phyloP scores from a whole-genome alignment of 1,139 yeast genomes.

The Diutina ranongensis region DNA sequence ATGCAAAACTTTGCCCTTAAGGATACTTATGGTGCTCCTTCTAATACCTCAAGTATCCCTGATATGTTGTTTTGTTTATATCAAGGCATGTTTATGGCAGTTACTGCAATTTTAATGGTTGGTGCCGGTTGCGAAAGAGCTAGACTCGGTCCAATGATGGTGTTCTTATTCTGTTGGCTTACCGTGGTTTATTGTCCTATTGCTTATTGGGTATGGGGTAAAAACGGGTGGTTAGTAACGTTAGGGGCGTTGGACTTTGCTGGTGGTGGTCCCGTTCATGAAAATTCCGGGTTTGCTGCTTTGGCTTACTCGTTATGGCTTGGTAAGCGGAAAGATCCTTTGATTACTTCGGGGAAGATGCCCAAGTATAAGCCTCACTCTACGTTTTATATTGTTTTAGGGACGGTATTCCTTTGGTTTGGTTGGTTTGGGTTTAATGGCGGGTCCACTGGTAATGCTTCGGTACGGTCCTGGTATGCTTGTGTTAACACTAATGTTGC shows the following conservation, averaged over 20 bases:
- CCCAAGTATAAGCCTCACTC: conserved; percentile 91
- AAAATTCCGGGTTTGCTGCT: conserved; percentile 90
- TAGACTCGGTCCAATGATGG: conserved; percentile 93
- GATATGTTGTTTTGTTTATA: conserved; percentile 80
- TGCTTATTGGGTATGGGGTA: conserved; percentile 97
- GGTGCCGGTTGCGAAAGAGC: conserved; percentile 99
- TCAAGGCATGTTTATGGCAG: conserved; percentile 94
- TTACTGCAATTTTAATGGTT: conserved; percentile 83
- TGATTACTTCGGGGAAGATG: conserved; percentile 45
- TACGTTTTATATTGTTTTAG: conserved; percentile 81
- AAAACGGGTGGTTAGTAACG: conserved; percentile 73
- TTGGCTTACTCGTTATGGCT: conserved; percentile 81
- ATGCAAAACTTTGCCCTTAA: conserved; percentile 69
- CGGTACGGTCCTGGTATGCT: conserved; percentile 90
- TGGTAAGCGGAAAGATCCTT: conserved; percentile 86
- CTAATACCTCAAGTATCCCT: conserved; percentile 58
- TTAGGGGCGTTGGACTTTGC: conserved; percentile 91
- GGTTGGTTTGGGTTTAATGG: conserved; percentile 99
- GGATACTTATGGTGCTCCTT: conserved; percentile 74
- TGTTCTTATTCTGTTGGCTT: conserved; percentile 84
- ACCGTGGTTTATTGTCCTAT: conserved; percentile 92
- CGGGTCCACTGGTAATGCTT: conserved; percentile 88
- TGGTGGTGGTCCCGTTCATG: conserved; percentile 98
- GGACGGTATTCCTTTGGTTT: conserved; percentile 90
- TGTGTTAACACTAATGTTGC: conserved; percentile 87